A percentile compares a stretch with the other conserved stretches of the same genome.
Conservation (phyloP, 306 rosid species). For the Dryas alaskensis region DNA sequence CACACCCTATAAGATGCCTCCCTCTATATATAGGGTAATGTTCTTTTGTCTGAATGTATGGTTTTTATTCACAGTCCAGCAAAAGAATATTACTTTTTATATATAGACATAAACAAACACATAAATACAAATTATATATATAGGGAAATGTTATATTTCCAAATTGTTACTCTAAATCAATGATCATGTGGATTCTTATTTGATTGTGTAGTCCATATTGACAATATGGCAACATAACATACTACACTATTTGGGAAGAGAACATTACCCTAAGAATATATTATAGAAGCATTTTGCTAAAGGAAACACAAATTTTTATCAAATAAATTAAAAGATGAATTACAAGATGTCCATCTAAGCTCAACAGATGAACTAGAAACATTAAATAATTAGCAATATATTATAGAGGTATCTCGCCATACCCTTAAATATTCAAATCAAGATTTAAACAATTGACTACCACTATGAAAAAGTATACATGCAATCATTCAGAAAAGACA, state of each 20-base stretch:
- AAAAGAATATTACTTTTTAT: not conserved
- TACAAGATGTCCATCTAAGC: not conserved
- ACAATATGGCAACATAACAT: conserved; percentile 7
- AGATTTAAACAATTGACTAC: not conserved
- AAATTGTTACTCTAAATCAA: not conserved
- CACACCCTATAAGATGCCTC: not conserved
- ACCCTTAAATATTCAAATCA: not conserved
- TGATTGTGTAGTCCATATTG: not conserved
- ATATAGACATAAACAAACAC: not conserved
- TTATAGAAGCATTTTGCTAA: not conserved
- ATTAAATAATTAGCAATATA: not conserved
- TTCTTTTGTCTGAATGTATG: not conserved
- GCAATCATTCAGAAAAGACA: not conserved
- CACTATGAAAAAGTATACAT: not conserved
- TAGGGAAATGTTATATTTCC: not conserved
- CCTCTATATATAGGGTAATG: not conserved
- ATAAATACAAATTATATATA: not conserved
- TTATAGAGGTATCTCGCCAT: not conserved
- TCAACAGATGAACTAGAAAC: not conserved
- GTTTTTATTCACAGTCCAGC: not conserved
- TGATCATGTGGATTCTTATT: not conserved
- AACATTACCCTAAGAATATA: not conserved
- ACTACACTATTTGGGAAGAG: not conserved
- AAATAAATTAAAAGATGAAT: not conserved
- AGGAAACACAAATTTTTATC: not conserved